phyloP scores from a whole-genome alignment of 2,329 filamentous ascomycete genomes.

The Pseudohalonectria lignicola region DNA sequence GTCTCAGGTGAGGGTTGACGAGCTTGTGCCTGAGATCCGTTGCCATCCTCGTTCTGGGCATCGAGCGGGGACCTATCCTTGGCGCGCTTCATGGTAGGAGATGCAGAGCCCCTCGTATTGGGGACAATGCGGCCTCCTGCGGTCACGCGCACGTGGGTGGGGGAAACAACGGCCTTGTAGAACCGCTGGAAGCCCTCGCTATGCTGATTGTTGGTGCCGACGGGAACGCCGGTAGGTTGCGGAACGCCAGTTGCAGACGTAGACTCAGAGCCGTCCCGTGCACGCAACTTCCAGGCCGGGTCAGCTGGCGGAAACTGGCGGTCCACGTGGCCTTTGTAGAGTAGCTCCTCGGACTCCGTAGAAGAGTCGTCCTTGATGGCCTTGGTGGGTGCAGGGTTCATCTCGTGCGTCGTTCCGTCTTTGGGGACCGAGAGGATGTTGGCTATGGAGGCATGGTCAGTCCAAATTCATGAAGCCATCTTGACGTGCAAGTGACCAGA shows the following conservation, averaged over 20 bases:
- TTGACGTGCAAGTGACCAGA: too few species aligned
- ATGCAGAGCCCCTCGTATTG: constrained; percentile 44
- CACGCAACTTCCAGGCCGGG: constrained; percentile 29
- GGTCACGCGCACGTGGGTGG: constrained; percentile 55
- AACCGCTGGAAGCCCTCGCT: constrained; percentile 57
- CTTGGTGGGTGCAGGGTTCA: neutral
- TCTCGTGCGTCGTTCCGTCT: neutral
- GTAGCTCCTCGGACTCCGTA: constrained; percentile 22
- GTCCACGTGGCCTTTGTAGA: constrained; percentile 17
- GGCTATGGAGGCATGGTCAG: too few species aligned
- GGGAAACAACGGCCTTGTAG: constrained; percentile 57
- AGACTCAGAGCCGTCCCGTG: constrained; percentile 32
- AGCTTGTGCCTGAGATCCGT: constrained; percentile 4
- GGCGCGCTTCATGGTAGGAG: constrained; percentile 38
- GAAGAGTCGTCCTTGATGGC: constrained; percentile 20
- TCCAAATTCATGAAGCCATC: too few species aligned
- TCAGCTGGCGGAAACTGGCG: constrained; percentile 8
- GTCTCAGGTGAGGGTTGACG: constrained; percentile 4
- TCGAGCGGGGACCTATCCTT: constrained; percentile 25
- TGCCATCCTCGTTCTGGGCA: constrained; percentile 9
- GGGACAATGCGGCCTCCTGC: constrained; percentile 57
- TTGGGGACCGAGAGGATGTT: constrained; percentile 4
- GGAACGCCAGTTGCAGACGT: constrained; percentile 12
- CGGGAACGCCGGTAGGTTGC: constrained; percentile 42
- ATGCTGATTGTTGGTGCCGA: constrained; percentile 41